A percentile compares a stretch with the other conserved stretches of the same genome.
Conservation (phyloP, 1,139 yeast genomes). For the Candida tropicalis region DNA sequence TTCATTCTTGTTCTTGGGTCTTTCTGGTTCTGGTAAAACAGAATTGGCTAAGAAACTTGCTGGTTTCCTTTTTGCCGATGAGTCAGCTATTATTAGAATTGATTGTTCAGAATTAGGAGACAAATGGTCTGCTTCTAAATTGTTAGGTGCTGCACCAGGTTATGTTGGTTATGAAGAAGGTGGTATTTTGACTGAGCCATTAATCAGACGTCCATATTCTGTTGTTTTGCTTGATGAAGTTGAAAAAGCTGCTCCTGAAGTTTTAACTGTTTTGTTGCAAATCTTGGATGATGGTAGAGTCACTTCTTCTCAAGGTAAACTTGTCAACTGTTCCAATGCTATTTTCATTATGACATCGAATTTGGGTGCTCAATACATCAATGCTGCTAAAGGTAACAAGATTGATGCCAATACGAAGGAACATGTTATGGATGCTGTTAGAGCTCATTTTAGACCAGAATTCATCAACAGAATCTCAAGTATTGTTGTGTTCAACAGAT, state of each 20-base stretch:
- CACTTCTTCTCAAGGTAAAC: slow-evolving; percentile 91
- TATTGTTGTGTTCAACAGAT: slow-evolving; percentile 87
- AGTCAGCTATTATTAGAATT: slow-evolving; percentile 92
- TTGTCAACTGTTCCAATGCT: slow-evolving; percentile 88
- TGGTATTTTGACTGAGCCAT: slow-evolving; percentile 91
- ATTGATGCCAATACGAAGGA: slow-evolving; percentile 69
- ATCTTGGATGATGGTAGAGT: slow-evolving; percentile 96
- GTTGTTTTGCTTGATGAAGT: slow-evolving; percentile 95
- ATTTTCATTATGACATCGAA: slow-evolving; percentile 96
- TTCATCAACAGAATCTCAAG: slow-evolving; percentile 94
- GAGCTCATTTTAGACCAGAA: slow-evolving; percentile 94
- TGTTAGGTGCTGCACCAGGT: slow-evolving; percentile 98
- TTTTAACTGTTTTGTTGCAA: slow-evolving; percentile 85
- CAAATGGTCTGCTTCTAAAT: slow-evolving; percentile 92
- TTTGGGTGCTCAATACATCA: slow-evolving; percentile 90
- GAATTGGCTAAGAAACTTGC: slow-evolving; percentile 96
- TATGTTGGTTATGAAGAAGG: slow-evolving; percentile 98
- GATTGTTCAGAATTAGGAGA: slow-evolving; percentile 97
- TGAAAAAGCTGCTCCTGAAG: slow-evolving; percentile 99
- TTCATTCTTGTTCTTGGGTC: slow-evolving; percentile 90
- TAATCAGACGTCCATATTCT: slow-evolving; percentile 90
- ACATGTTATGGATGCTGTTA: slow-evolving; percentile 82
- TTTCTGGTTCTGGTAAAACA: slow-evolving; percentile 98
- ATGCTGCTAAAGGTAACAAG: slow-evolving; percentile 64
- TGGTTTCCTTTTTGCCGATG: slow-evolving; percentile 93